Evolutionary conservation across 108 stramenopile genomes (phyloP).

Genomic region (Skeletonema menzelii): DNA sequence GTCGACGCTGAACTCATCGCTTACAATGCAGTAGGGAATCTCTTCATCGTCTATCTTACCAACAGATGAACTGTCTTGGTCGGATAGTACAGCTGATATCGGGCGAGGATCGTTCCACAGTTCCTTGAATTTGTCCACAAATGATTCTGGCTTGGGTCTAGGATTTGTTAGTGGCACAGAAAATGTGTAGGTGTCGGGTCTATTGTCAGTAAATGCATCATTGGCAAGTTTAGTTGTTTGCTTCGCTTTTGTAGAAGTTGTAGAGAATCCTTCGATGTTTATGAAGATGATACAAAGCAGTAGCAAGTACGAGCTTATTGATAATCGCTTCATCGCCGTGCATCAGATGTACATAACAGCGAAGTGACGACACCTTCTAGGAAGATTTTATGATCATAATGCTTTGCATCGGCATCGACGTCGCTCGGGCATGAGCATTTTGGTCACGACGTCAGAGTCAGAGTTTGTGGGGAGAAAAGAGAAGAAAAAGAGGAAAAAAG

Average conservation of each 20-base stretch:
- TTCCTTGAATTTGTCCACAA: conserved; percentile 26
- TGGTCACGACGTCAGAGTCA: too few relatives aligned
- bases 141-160: conserved; percentile 48
- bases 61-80: conserved; percentile 8
- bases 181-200: conserved; percentile 32
- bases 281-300: not conserved
- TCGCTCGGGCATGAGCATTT: too few relatives aligned
- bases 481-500: too few relatives aligned
- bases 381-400: too few relatives aligned
- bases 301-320: not conserved
- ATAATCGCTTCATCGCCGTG: too few relatives aligned
- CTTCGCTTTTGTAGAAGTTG: not conserved
- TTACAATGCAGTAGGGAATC: conserved; percentile 47
- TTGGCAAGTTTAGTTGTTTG: not conserved
- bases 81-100: conserved; percentile 19
- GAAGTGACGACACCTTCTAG: too few relatives aligned
- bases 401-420: too few relatives aligned
- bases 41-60: conserved; percentile 16
- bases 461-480: too few relatives aligned
- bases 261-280: not conserved
- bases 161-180: conserved; percentile 45
- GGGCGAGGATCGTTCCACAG: conserved; percentile 66
- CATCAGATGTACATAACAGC: too few relatives aligned
- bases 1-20: conserved; percentile 34
- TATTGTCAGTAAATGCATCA: not conserved